Evolutionary conservation across 495 filamentous ascomycete genomes (phyloP).

Genomic region (Aspergillus nidulans): DNA sequence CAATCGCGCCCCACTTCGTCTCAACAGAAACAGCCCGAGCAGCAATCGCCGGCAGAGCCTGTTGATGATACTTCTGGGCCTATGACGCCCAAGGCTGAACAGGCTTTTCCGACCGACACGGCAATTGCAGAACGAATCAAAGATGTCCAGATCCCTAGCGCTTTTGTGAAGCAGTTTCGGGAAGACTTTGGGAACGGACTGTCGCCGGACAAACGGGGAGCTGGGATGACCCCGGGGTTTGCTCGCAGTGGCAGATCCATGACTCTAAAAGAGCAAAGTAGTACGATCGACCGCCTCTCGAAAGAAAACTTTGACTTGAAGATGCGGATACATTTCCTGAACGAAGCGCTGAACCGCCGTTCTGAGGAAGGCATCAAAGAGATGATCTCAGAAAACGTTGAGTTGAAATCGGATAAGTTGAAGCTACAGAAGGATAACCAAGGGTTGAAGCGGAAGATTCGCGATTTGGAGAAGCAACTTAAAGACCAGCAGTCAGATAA

Average conservation of each 20-base stretch:
- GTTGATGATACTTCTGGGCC: slow-evolving; percentile 28
- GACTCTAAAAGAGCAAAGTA: slow-evolving; percentile 95
- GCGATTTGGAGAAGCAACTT: slow-evolving; percentile 79
- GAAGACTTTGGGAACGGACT: slow-evolving; percentile 50
- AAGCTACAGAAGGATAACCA: slow-evolving; percentile 87
- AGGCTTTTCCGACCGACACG: slow-evolving; percentile 73
- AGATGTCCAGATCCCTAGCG: slow-evolving; percentile 85
- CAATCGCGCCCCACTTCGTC: slow-evolving; percentile 29
- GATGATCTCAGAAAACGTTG: slow-evolving; percentile 95
- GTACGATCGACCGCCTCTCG: slow-evolving; percentile 87
- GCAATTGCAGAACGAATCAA: slow-evolving; percentile 82
- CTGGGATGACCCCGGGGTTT: slow-evolving; percentile 47
- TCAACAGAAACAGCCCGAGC: slow-evolving; percentile 8
- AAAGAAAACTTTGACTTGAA: slow-evolving; percentile 97
- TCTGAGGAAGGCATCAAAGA: slow-evolving; percentile 96
- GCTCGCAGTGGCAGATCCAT: slow-evolving; percentile 70
- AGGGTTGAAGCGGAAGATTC: slow-evolving; percentile 66
- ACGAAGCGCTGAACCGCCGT: slow-evolving; percentile 84
- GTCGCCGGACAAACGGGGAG: slow-evolving; percentile 50
- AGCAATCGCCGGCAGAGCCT: slow-evolving; percentile 24
- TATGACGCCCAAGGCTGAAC: slow-evolving; percentile 47
- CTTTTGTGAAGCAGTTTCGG: slow-evolving; percentile 78
- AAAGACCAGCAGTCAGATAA: slow-evolving; percentile 59
- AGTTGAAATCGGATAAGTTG: slow-evolving; percentile 83
- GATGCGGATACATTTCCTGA: slow-evolving; percentile 94